A percentile compares a stretch with the other conserved stretches of the same genome.
Evolutionary conservation across 169 alveolate species (phyloP).

Genomic region (Babesia bovis): DNA sequence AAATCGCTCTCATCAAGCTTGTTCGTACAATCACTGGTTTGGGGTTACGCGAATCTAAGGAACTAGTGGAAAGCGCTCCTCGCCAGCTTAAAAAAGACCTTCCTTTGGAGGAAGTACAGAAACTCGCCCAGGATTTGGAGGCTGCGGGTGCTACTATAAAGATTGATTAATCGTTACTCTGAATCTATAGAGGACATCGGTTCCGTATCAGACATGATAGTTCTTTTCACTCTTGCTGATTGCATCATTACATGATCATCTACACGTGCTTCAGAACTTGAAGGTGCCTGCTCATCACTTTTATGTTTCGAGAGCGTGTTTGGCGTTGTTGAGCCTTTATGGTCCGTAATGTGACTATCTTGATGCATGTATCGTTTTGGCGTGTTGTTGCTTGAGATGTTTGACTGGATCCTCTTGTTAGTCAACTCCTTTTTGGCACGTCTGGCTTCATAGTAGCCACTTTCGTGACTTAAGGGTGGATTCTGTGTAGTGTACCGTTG

Average conservation of each 20-base stretch:
- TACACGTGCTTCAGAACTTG: background rate
- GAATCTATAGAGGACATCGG: background rate
- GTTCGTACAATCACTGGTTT: conserved; percentile 79
- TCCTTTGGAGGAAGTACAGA: conserved; percentile 77
- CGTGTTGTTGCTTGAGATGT: too few species aligned
- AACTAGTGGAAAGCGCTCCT: conserved; percentile 81
- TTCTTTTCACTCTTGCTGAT: background rate
- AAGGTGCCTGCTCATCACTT: background rate
- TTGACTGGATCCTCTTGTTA: too few species aligned
- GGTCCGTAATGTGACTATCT: too few species aligned
- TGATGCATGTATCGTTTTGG: too few species aligned
- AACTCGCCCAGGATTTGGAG: conserved; percentile 73
- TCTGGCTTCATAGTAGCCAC: too few species aligned
- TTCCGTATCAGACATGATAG: background rate
- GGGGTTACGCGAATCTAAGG: conserved; percentile 81
- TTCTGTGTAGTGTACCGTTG: background rate
- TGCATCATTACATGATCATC: background rate
- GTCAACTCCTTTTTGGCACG: too few species aligned
- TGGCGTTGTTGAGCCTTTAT: too few species aligned
- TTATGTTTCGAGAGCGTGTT: too few species aligned
- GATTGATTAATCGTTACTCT: conserved; percentile 31
- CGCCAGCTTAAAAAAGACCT: conserved; percentile 70
- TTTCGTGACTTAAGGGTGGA: background rate
- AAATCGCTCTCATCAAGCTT: conserved; percentile 80
- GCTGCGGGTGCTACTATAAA: conserved; percentile 78